Base-by-base conservation (phyloP, 2,329 filamentous ascomycete species). In the Cyphellophora europaea region DNA sequence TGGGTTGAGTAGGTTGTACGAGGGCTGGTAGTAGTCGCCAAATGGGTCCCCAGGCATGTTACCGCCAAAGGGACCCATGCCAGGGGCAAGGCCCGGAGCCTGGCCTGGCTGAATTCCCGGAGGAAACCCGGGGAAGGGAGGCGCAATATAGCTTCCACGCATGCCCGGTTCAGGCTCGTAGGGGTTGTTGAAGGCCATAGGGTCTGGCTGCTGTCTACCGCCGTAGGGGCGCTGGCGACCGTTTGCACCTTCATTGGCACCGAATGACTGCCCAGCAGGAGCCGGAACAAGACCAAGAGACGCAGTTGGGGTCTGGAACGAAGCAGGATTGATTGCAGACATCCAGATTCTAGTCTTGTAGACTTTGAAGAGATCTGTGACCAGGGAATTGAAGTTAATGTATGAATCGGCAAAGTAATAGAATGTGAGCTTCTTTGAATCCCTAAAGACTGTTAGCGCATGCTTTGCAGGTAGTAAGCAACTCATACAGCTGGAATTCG, bases 261-360 rank as follows among this genome's bases (percentile, higher is more conserved):
- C 8, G 21, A 25, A 25, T 8, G 8, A n/a, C 15, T 19, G 30
- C 13, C 6, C 30, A 8, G 30, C 15, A 6, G 30, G 30, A 8
- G 40, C 36, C 14, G 79, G 76, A 54, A 80, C 78, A 14, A 87
- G 65, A 16, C 81, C 81, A 10, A 49, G 43, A 5, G 47, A 48
- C 32, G 84, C 67, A 3, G 77, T 77, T 12, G 83, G 82, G 43
- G 79, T 88, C 15, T 83, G 83, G 58, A 96, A 95, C 0, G 89
- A 95, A 4, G 89, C 91, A 5, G 91, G 91, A 56, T 98, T 98
- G 59, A 98, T 93, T 3, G 91, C 91, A 4, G 89, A 96, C 85
- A 98, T 94, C 91, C 91, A 98, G 52, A 98, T 98, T 49, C 93
- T 78, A 14, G 89, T 94, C 67, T 98, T 98, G 71, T 96, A 98